Evolutionary conservation across 2,329 filamentous ascomycete species (phyloP), one percentile per base, ranked within the genome.

Genomic region (Aspergillus terreus): DNA sequence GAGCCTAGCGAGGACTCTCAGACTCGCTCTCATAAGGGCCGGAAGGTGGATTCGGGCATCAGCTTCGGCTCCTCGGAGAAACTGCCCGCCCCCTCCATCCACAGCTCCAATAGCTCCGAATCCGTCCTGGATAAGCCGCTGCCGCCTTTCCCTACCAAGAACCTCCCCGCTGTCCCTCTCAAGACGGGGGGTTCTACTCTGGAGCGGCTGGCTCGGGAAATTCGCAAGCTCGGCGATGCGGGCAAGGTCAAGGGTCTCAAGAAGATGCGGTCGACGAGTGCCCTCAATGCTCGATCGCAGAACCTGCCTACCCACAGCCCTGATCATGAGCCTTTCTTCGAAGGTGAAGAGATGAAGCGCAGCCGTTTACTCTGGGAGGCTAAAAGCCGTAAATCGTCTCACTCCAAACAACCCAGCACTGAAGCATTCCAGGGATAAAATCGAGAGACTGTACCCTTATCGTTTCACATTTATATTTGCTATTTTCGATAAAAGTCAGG

Each of bases 41-140:
- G 82, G 60, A 85, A 84, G 67, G 79, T 79, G 19, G 83, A 86
- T 63, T 86, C 83, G 3, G 83, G 83, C 17, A 79, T 85, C 52
- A 84, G 82, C 66, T 84, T 85, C 60, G 75, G 72, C 46, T 71
- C 71, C 1, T 58, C 64, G 21, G 67, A 67, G 40, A 67, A 64
- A 42, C 41, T 55, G 48, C 65, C 70, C 27, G 68, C 69, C 27
- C 67, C 72, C 17, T 75, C 72, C 9, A 71, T 71, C 25, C 72
- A 65, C 54, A 70, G 69, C 58, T 67, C 62, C 52, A 59, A 47
- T 46, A 65, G 65, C 45, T 64, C 54, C 30, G 64, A 68, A 25
- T 59, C 61, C 15, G 61, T 63, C 15, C 21, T 66, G 51, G 71
- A 77, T 59, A 71, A 76, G 59, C 71, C 71, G 40, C 68, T 75